These are phyloP conservation scores for Colletotrichum theobromicola DNA, from an alignment of 2,329 filamentous ascomycete species.

Conservation along the genomic window DNA sequence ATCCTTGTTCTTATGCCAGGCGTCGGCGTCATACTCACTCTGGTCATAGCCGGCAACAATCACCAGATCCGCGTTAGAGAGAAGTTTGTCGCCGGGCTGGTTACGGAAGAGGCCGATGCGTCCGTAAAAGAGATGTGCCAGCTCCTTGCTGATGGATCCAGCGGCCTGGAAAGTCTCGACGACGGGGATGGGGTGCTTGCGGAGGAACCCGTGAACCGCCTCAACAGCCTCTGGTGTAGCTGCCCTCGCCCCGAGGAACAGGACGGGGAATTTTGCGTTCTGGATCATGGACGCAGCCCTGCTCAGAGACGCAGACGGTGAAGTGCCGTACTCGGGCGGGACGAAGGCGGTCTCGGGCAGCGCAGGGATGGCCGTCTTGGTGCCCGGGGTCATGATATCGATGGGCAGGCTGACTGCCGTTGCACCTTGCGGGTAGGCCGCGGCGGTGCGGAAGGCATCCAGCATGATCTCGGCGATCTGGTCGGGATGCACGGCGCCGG, in stretches of 20 bases:
- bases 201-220: constrained; percentile 45
- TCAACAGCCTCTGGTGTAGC: constrained; percentile 43
- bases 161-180: constrained; percentile 57
- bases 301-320: constrained; percentile 34
- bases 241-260: constrained; percentile 50
- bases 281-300: constrained; percentile 38
- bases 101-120: constrained; percentile 54
- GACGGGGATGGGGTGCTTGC: constrained; percentile 46
- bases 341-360: constrained; percentile 43
- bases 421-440: constrained; percentile 44
- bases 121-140: constrained; percentile 50
- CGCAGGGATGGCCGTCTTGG: constrained; percentile 36
- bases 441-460: constrained; percentile 48
- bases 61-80: constrained; percentile 31
- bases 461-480: constrained; percentile 52
- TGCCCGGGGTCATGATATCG: constrained; percentile 45
- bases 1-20: constrained; percentile 44
- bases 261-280: constrained; percentile 41
- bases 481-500: constrained; percentile 48
- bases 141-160: constrained; percentile 47
- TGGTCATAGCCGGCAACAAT: constrained; percentile 52
- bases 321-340: constrained; percentile 44
- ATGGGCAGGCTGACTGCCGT: constrained; percentile 48
- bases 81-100: constrained; percentile 50
- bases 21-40: constrained; percentile 49